Conservation (phyloP, 108 stramenopile genomes). For the Cyclotella atomus region DNA sequence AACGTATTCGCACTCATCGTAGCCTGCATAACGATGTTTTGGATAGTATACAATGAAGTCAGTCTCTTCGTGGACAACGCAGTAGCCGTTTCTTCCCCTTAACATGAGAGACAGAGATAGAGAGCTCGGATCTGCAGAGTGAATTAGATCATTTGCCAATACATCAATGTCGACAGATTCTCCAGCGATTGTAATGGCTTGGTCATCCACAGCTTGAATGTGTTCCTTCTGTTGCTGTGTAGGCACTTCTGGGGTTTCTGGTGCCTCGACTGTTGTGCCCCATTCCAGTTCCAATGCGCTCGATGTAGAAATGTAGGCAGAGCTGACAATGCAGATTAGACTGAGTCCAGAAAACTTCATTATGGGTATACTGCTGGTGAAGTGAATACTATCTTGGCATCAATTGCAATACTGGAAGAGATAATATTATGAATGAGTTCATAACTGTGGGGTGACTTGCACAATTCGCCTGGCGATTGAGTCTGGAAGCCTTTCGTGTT, state of each 20-base stretch:
- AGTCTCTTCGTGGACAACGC: neutral
- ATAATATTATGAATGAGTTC: too few species aligned
- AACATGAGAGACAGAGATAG: neutral
- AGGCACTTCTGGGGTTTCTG: neutral
- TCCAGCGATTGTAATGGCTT: constrained; percentile 12
- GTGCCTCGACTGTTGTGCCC: constrained; percentile 2
- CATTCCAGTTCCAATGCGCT: constrained; percentile 4
- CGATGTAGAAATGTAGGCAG: neutral
- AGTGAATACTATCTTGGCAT: neutral
- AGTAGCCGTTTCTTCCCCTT: constrained; percentile 2
- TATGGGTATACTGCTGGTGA: neutral
- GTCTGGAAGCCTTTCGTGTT: constrained; percentile 2
- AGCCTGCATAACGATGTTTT: neutral
- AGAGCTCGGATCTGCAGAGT: neutral
- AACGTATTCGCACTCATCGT: constrained; percentile 9
- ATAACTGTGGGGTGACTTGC: too few species aligned
- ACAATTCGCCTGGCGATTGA: neutral
- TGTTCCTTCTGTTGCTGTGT: constrained; percentile 6
- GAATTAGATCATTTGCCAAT: constrained; percentile 7
- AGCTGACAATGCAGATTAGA: neutral
- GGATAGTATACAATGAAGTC: constrained; percentile 9
- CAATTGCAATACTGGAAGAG: too few species aligned
- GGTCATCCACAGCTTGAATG: constrained; percentile 10
- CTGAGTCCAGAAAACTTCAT: neutral
- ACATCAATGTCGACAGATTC: constrained; percentile 13